A percentile compares a stretch with the other conserved stretches of the same genome.
phyloP scores from a whole-genome alignment of 2,329 filamentous ascomycete species.

The Fusarium staphyleae region DNA sequence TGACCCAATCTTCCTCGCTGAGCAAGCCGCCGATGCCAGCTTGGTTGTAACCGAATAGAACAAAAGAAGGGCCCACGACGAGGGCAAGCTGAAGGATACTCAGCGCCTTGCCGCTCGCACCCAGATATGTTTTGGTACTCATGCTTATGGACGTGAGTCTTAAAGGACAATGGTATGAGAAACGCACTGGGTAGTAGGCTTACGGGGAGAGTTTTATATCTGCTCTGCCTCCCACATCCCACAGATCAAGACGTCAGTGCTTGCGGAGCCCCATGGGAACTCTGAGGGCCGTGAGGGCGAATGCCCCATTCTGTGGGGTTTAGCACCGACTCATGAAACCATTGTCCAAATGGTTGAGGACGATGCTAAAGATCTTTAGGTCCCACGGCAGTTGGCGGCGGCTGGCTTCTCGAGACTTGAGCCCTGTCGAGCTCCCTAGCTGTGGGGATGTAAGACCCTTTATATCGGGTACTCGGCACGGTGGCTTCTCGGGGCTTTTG shows the following conservation, averaged over 20 bases:
- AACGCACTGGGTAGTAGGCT: no score
- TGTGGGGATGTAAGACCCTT: neutral
- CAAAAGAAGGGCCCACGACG: conserved; percentile 53
- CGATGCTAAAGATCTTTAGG: neutral
- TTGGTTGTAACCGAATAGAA: conserved; percentile 66
- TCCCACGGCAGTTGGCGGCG: neutral
- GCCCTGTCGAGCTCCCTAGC: neutral
- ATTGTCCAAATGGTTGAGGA: neutral
- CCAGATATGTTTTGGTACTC: conserved; percentile 41
- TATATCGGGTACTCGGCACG: conserved; percentile 30
- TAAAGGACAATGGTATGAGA: neutral
- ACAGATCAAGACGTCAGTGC: neutral
- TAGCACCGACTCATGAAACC: conserved; percentile 3
- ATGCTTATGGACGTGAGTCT: conserved; percentile 5
- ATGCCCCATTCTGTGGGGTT: conserved; percentile 25
- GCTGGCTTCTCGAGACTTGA: neutral
- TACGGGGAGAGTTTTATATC: neutral
- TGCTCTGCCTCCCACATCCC: no score
- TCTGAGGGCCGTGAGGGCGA: neutral
- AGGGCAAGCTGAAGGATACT: conserved; percentile 50
- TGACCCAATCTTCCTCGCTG: conserved; percentile 65
- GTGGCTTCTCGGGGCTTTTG: conserved; percentile 28
- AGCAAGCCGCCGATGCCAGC: conserved; percentile 75
- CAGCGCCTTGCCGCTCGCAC: conserved; percentile 48
- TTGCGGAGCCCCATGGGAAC: conserved; percentile 34